phyloP scores from a whole-genome alignment of 768 basidiomycete species.

The Mycena olivaceomarginata region DNA sequence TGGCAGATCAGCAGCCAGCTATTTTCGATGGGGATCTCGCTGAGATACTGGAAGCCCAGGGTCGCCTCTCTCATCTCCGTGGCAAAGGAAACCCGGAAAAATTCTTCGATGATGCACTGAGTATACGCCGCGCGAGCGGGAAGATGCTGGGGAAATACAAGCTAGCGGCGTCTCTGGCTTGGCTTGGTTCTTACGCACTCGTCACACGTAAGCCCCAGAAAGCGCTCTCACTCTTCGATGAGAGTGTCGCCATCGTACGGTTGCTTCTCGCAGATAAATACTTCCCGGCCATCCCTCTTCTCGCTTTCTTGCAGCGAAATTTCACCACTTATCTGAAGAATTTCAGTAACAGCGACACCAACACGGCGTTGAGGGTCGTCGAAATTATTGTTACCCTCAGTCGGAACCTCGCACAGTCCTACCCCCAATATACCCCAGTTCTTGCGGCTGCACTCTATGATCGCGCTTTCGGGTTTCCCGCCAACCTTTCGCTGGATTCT shows the following conservation, averaged over 20 bases:
- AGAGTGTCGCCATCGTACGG: slow-evolving; percentile 22
- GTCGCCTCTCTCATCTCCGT: slow-evolving; percentile 21
- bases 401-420: slow-evolving; percentile 8
- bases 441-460: slow-evolving; percentile 40
- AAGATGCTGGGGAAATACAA: slow-evolving; percentile 26
- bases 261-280: slow-evolving; percentile 29
- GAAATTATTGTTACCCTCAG: slow-evolving; percentile 27
- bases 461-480: slow-evolving; percentile 37
- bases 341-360: slow-evolving; percentile 5
- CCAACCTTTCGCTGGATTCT: not conserved
- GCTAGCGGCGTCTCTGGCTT: slow-evolving; percentile 30
- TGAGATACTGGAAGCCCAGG: slow-evolving; percentile 38
- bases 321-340: slow-evolving; percentile 23
- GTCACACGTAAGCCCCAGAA: slow-evolving; percentile 24
- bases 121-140: slow-evolving; percentile 23
- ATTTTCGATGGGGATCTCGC: slow-evolving; percentile 42
- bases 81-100: slow-evolving; percentile 12
- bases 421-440: slow-evolving; percentile 26
- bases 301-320: slow-evolving; percentile 28
- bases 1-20: slow-evolving; percentile 32
- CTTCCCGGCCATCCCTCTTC: slow-evolving; percentile 20
- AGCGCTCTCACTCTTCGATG: slow-evolving; percentile 38
- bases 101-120: slow-evolving; percentile 34
- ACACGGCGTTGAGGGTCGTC: slow-evolving; percentile 20
- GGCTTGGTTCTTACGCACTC: slow-evolving; percentile 20